Base-by-base conservation (phyloP, 129 eudicot genomes). In the Artemisia tridentata region DNA sequence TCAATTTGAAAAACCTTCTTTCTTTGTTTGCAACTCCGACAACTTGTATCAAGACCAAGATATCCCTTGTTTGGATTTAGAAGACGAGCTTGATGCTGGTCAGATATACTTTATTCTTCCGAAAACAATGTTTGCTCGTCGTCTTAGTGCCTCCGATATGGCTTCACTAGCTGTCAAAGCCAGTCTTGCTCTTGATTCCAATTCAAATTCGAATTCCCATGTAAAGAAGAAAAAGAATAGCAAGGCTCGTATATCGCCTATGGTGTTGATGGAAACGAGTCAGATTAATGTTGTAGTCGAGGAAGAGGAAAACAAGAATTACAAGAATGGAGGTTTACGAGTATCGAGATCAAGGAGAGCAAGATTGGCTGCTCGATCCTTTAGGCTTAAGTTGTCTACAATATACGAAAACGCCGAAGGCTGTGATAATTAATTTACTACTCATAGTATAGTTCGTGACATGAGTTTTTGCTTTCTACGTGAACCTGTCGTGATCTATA, bases 131-230 rank as follows among this genome's bases (percentile, higher is more conserved):
- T 86, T 86, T 31, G 67, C 75, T 7, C 74, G 73, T 20, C 87
- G 82, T 5, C 76, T 88, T 3, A 72, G 69, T 45, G 89, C 86
- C 21, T 72, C 96, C 15, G 86, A 89, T 34, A 86, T 89, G 96
- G 96, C 96, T 11, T 83, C 91, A 2, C 73, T 89, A 0, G 96
- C 96, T 5, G 88, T 86, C 29, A 89, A 84, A 77, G 96, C 96
- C 43, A 84, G 89, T 76, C 34, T 55, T 20, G 96, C 96, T 3
- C 81, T 88, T 43, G 68, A 75, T 48, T 60, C 76, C 7, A 45
- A 48, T 38, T 34, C 43, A 34, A 34, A 34, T 34, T 34, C 43
- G 9, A 34, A 34, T 34, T 34, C 43, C 43, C 43, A 34, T 34
- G 43, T 34, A 34, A 5, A 5, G 1, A 34, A 34, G 43, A 34